phyloP scores from a whole-genome alignment of 2,329 filamentous ascomycete species.

The Simplicillium aogashimaense region DNA sequence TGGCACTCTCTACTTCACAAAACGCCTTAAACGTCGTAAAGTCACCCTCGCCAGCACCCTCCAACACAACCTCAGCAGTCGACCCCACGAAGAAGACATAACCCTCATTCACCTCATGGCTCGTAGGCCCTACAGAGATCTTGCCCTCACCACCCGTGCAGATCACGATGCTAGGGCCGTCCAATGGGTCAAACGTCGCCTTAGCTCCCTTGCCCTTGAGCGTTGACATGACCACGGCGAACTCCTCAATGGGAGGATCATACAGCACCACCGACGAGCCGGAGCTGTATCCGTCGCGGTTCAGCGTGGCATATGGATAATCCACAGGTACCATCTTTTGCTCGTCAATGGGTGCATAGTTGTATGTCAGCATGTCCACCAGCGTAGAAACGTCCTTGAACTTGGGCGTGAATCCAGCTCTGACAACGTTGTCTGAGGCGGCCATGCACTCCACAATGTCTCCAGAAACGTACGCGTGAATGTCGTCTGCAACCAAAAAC shows the following conservation, averaged over 20 bases:
- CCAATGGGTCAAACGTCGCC: slow-evolving; percentile 77
- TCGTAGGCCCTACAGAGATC: slow-evolving; percentile 77
- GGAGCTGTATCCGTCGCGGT: slow-evolving; percentile 71
- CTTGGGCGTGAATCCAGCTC: slow-evolving; percentile 94
- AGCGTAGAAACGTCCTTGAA: slow-evolving; percentile 93
- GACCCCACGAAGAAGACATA: slow-evolving; percentile 81
- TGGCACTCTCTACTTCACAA: slow-evolving; percentile 60
- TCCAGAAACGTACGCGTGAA: slow-evolving; percentile 86
- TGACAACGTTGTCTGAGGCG: slow-evolving; percentile 95
- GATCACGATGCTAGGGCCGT: slow-evolving; percentile 86
- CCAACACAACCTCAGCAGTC: slow-evolving; percentile 71
- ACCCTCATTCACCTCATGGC: slow-evolving; percentile 61
- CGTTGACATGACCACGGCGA: slow-evolving; percentile 75
- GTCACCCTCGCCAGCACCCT: slow-evolving; percentile 56
- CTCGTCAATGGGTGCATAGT: slow-evolving; percentile 84
- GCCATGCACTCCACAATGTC: slow-evolving; percentile 99
- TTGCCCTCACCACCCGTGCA: slow-evolving; percentile 76
- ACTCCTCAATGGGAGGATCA: slow-evolving; percentile 94
- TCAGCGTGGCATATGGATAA: slow-evolving; percentile 78
- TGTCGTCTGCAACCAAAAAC: slow-evolving; percentile 93
- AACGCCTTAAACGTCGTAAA: slow-evolving; percentile 91
- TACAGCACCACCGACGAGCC: slow-evolving; percentile 67
- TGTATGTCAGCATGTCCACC: slow-evolving; percentile 87
- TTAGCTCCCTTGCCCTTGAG: slow-evolving; percentile 65
- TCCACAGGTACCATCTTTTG: slow-evolving; percentile 85